Percentiles rank a stretch among this genome's conserved stretches.
These are phyloP conservation scores for Oxyria digyna DNA, from an alignment of 148 eudicot species.

Conservation along the genomic window DNA sequence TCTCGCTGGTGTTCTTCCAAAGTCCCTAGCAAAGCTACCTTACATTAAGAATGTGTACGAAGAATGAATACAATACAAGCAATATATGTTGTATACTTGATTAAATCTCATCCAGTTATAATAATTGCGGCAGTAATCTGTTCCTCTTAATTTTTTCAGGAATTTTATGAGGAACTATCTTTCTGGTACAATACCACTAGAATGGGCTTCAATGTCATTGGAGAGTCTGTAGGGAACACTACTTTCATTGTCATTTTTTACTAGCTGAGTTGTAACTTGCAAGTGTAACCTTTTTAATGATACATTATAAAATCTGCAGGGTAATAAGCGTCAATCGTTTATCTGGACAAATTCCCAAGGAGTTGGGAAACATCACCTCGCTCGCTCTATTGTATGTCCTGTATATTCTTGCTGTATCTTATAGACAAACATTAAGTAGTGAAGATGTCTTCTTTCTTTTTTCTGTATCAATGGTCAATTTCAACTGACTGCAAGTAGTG, in stretches of 20 bases:
- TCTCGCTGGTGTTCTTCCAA: constrained; percentile 23
- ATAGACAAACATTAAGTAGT: background rate
- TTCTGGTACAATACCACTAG: constrained; percentile 26
- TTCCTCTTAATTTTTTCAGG: constrained; percentile 10
- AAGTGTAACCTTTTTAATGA: background rate
- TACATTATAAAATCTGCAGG: constrained; percentile 11
- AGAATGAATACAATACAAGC: background rate
- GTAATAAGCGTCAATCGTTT: constrained; percentile 19
- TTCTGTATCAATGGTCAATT: no score
- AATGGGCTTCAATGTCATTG: constrained; percentile 25
- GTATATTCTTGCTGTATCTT: background rate
- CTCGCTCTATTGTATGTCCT: constrained; percentile 7
- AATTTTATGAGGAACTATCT: constrained; percentile 29
- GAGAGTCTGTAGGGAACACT: constrained; percentile 19
- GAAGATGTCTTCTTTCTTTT: background rate
- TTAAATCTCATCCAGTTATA: background rate
- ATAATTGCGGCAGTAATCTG: background rate
- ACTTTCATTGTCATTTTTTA: background rate
- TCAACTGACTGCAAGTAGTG: no score
- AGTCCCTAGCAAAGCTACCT: constrained; percentile 24
- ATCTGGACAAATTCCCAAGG: constrained; percentile 22
- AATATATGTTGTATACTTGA: no score
- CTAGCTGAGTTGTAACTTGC: background rate
- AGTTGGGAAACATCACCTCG: constrained; percentile 20
- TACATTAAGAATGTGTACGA: constrained; percentile 18